Evolutionary conservation across 257 asterid species (phyloP), one percentile per base, ranked within the genome.

Genomic region (Capsicum pubescens): DNA sequence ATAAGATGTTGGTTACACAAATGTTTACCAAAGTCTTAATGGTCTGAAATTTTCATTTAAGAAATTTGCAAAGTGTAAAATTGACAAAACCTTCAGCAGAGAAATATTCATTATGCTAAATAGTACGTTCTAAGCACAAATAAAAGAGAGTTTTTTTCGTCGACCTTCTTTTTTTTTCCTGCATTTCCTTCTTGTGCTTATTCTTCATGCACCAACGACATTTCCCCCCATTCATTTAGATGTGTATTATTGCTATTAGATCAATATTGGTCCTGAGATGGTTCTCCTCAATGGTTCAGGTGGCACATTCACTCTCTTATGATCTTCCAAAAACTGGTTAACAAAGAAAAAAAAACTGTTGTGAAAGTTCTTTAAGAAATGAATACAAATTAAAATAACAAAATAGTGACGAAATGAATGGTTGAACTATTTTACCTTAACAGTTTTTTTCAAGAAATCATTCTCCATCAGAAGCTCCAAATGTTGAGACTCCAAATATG

Each of bases 311-410:
- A 63, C 46, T 66, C 84, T 81, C 59, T 21, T 19, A 21, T 26
- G 84, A 61, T 42, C 9, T 35, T 81, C 50, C 9, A 63, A n/a
- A 81, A 81, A 81, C 84, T 81, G 77, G 12, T 21, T 46, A 46
- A 81, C 14, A 55, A 48, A 54, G 12, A 19, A 44, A 44, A 74
- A 74, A 3, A 61, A 4, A 42, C 4, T 52, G 16, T 10, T 9
- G 35, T 76, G 26, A 52, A 26, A 19, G 13, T 19, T 39, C 16
- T 72, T 21, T 74, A 26, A n/a, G 21, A 32, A 21, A 61, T 12
- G 19, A 3, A 12, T 44, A 44, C 46, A 81, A 60, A 19, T 13
- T 19, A 6, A 56, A 19, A 39, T 14, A 39, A 42, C 19, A 80
- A 12, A 59, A 10, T 59, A 3, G 15, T 54, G 16, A 11, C 36